Evolutionary conservation across 768 basidiomycete species (phyloP).

Genomic region (Termitomyces sp.): DNA sequence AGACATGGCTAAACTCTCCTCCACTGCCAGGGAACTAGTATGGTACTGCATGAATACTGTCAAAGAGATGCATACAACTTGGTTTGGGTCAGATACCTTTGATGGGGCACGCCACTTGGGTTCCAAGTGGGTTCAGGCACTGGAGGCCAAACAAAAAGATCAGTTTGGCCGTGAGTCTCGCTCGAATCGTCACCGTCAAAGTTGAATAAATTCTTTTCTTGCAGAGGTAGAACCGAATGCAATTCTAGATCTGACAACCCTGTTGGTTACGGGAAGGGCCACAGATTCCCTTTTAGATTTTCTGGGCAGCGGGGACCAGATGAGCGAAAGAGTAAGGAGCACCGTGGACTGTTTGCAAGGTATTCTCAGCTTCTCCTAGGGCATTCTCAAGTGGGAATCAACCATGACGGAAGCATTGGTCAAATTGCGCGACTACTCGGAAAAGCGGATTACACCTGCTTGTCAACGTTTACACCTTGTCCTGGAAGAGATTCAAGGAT

Average conservation of each 20-base stretch:
- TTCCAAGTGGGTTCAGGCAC: conserved; percentile 60
- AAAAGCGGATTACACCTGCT: conserved; percentile 65
- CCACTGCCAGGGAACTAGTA: conserved; percentile 61
- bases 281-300: conserved; percentile 71
- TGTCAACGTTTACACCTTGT: conserved; percentile 73
- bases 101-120: conserved; percentile 70
- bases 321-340: conserved; percentile 68
- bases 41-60: conserved; percentile 69
- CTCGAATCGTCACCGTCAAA: conserved; percentile 3
- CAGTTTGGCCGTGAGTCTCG: conserved; percentile 57
- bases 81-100: conserved; percentile 66
- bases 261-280: conserved; percentile 67
- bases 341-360: conserved; percentile 17
- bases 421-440: conserved; percentile 69
- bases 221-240: conserved; percentile 58
- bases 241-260: conserved; percentile 63
- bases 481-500: conserved; percentile 73
- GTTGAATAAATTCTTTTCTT: conserved; percentile 4
- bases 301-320: conserved; percentile 70
- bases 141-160: conserved; percentile 60
- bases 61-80: conserved; percentile 65
- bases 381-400: conserved; percentile 79
- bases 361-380: conserved; percentile 32
- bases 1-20: conserved; percentile 66
- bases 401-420: conserved; percentile 64